Conservation (phyloP, 345 rosid genomes). For the Bruguiera gymnorhiza region DNA sequence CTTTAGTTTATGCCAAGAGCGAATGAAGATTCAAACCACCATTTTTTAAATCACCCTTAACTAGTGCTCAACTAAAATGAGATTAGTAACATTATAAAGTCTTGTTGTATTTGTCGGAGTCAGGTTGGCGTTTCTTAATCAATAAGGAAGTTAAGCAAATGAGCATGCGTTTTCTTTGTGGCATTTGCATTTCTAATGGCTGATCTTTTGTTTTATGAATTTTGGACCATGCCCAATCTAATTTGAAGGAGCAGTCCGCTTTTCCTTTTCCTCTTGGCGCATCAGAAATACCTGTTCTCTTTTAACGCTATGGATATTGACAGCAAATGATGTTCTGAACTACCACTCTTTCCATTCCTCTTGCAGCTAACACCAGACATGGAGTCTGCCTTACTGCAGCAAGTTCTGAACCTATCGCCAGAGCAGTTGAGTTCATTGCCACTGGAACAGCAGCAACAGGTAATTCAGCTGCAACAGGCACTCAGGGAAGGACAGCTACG, state of each 20-base stretch:
- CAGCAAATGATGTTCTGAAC: background rate
- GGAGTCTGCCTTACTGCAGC: constrained; percentile 77
- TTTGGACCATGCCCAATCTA: background rate
- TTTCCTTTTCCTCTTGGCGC: background rate
- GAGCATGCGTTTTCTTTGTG: no score
- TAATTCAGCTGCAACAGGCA: constrained; percentile 74
- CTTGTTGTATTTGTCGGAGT: no score
- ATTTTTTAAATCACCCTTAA: no score
- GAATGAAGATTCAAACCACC: no score
- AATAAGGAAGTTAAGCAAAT: no score
- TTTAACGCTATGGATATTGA: background rate
- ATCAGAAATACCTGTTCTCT: no score
- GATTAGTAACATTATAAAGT: no score
- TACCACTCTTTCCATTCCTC: background rate
- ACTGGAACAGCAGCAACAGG: constrained; percentile 81
- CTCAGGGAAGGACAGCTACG: constrained; percentile 58
- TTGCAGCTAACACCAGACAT: constrained; percentile 46
- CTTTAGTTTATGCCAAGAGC: no score
- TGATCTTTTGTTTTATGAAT: no score
- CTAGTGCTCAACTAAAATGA: no score
- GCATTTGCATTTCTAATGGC: no score
- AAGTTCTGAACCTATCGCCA: constrained; percentile 77
- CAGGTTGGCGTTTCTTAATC: no score
- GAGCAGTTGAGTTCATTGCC: constrained; percentile 82
- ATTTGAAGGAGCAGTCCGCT: background rate